Percentiles rank a stretch among this genome's conserved stretches.
Evolutionary conservation across 139 green algal species (phyloP).

Genomic region (Chlamydomonas applanata): DNA sequence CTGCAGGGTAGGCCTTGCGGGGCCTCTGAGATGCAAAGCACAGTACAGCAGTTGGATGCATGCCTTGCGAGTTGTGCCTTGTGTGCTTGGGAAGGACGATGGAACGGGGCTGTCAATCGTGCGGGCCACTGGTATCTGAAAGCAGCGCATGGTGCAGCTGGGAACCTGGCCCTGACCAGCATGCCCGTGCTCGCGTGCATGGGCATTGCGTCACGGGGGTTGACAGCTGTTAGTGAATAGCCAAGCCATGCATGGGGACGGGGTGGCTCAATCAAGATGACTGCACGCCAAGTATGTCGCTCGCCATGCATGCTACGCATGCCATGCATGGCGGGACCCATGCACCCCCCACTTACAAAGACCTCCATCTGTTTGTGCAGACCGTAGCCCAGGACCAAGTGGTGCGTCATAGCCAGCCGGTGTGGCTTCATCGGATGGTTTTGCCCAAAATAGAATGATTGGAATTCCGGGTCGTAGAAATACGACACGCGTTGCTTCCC

Average conservation of each 20-base stretch:
- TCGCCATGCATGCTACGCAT: no score
- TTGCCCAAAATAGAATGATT: conserved; percentile 89
- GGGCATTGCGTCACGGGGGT: neutral
- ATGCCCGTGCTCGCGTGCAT: no score
- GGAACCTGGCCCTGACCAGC: no score
- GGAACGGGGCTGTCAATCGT: no score
- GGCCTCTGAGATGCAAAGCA: conserved; percentile 57
- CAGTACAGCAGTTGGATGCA: neutral
- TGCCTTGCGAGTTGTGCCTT: no score
- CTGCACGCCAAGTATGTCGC: no score
- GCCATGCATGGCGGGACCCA: no score
- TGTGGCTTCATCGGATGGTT: conserved; percentile 99
- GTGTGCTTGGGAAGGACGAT: no score
- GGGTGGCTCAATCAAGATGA: no score
- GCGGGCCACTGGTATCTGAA: no score
- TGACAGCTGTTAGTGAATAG: neutral
- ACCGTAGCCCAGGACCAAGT: conserved; percentile 91
- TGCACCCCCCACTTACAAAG: conserved; percentile 60
- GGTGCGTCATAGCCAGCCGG: conserved; percentile 92
- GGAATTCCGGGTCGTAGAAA: conserved; percentile 87
- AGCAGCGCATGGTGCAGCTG: no score
- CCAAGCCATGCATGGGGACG: no score
- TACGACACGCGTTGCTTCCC: conserved; percentile 77
- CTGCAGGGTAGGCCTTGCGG: conserved; percentile 66
- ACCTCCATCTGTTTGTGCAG: conserved; percentile 91